phyloP scores from a whole-genome alignment of 1,139 yeast genomes.

The Nakaseomyces uthaithaninus region DNA sequence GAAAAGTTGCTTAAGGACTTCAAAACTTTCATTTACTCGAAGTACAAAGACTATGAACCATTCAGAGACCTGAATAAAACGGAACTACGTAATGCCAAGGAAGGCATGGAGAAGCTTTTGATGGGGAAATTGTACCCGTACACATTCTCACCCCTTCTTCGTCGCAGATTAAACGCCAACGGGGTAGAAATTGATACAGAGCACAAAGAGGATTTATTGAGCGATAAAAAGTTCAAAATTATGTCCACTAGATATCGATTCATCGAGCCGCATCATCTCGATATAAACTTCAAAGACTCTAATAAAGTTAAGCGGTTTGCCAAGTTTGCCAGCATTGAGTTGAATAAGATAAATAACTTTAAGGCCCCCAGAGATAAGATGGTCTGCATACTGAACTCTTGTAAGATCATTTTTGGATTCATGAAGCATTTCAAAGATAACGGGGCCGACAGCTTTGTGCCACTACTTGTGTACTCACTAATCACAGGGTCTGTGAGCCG shows the following conservation, averaged over 20 bases:
- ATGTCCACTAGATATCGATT: slow-evolving; percentile 64
- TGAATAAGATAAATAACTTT: slow-evolving; percentile 69
- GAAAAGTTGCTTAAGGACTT: slow-evolving; percentile 68
- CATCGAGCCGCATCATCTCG: slow-evolving; percentile 74
- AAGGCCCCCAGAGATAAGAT: slow-evolving; percentile 93
- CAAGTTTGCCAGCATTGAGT: slow-evolving; percentile 61
- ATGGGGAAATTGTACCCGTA: slow-evolving; percentile 77
- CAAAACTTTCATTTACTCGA: slow-evolving; percentile 58
- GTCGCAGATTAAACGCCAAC: slow-evolving; percentile 30
- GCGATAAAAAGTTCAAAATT: slow-evolving; percentile 48
- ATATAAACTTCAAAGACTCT: slow-evolving; percentile 39
- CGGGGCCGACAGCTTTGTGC: slow-evolving; percentile 90
- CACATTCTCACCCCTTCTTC: slow-evolving; percentile 75
- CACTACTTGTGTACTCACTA: slow-evolving; percentile 72
- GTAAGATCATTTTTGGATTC: slow-evolving; percentile 85
- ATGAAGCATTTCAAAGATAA: slow-evolving; percentile 58
- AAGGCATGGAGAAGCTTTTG: slow-evolving; percentile 85
- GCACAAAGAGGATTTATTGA: slow-evolving; percentile 52
- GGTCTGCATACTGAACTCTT: slow-evolving; percentile 81
- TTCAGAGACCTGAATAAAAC: slow-evolving; percentile 57
- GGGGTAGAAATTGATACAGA: slow-evolving; percentile 36
- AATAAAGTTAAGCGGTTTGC: slow-evolving; percentile 51
- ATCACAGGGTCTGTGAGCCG: slow-evolving; percentile 57
- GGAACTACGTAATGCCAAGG: slow-evolving; percentile 65
- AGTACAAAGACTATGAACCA: slow-evolving; percentile 62